Percentiles rank a stretch among this genome's conserved stretches.
These are phyloP conservation scores for Henningerozyma blattae DNA, from an alignment of 805 yeast species.

Conservation along the genomic window DNA sequence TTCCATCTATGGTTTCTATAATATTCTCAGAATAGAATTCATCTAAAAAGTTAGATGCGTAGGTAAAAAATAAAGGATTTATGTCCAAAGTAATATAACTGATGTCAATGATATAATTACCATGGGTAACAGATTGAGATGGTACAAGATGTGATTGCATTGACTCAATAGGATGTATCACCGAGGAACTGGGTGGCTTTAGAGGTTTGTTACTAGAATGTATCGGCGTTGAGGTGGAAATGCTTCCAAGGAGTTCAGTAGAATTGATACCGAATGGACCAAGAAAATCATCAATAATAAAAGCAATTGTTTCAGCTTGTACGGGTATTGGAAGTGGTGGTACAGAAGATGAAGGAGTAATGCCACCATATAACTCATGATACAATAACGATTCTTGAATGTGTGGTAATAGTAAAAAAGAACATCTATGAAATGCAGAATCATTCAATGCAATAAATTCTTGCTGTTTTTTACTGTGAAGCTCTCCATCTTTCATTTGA, in stretches of 20 bases:
- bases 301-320: conserved; percentile 34
- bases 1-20: conserved; percentile 43
- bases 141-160: background rate
- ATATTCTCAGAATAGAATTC: conserved; percentile 29
- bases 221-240: no score
- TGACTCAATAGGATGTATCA: background rate
- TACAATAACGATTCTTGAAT: conserved; percentile 34
- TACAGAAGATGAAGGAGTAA: conserved; percentile 48
- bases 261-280: background rate
- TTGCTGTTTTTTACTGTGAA: conserved; percentile 41
- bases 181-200: background rate
- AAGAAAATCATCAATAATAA: conserved; percentile 28
- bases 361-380: conserved; percentile 36
- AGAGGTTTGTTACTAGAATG: no score
- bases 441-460: conserved; percentile 60
- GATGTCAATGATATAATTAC: conserved; percentile 28
- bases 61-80: conserved; percentile 23
- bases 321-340: conserved; percentile 57
- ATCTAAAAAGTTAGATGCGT: conserved; percentile 28
- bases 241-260: no score
- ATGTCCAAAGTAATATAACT: conserved; percentile 32
- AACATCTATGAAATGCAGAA: conserved; percentile 70
- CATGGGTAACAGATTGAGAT: conserved; percentile 1
- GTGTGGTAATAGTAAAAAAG: conserved; percentile 51
- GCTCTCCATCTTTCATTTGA: conserved; percentile 34